Conservation (phyloP, 495 filamentous ascomycete genomes). For the Viridothelium virens region DNA sequence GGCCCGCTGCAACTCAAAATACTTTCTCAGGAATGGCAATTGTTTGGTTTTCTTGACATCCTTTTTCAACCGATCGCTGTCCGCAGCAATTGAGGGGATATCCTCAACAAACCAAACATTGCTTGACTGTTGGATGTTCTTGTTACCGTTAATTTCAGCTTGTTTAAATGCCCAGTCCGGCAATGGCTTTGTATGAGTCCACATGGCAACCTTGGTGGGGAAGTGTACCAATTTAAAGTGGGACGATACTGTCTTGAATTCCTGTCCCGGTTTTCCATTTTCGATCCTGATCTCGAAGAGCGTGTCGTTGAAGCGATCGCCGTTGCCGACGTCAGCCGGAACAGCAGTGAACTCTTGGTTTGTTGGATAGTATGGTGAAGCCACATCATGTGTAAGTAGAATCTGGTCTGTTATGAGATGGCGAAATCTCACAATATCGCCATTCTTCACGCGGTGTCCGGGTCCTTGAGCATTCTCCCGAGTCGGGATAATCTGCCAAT, state of each 20-base stretch:
- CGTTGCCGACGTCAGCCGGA: conserved; percentile 59
- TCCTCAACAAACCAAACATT: conserved; percentile 94
- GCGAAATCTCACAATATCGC: conserved; percentile 79
- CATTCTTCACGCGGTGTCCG: conserved; percentile 65
- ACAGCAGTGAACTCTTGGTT: conserved; percentile 98
- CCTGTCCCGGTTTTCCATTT: conserved; percentile 68
- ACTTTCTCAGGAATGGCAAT: conserved; percentile 85
- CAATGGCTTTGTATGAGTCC: conserved; percentile 88
- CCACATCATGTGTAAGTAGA: conserved; percentile 92
- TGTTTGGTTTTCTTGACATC: conserved; percentile 69
- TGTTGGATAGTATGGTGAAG: conserved; percentile 93
- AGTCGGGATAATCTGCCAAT: conserved; percentile 85
- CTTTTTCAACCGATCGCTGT: conserved; percentile 60
- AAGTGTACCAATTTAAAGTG: conserved; percentile 93
- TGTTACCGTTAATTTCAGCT: conserved; percentile 98
- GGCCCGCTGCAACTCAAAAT: conserved; percentile 89
- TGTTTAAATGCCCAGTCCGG: conserved; percentile 97
- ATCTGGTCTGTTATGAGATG: conserved; percentile 82
- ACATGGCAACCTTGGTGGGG: conserved; percentile 94
- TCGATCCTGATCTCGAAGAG: conserved; percentile 91
- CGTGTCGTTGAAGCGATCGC: conserved; percentile 78
- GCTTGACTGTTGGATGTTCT: conserved; percentile 80
- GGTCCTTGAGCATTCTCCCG: conserved; percentile 44
- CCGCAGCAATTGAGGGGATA: conserved; percentile 66
- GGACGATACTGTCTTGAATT: conserved; percentile 80